phyloP scores from a whole-genome alignment of 192 early-diverging fungal species.

The Linnemannia elongata region DNA sequence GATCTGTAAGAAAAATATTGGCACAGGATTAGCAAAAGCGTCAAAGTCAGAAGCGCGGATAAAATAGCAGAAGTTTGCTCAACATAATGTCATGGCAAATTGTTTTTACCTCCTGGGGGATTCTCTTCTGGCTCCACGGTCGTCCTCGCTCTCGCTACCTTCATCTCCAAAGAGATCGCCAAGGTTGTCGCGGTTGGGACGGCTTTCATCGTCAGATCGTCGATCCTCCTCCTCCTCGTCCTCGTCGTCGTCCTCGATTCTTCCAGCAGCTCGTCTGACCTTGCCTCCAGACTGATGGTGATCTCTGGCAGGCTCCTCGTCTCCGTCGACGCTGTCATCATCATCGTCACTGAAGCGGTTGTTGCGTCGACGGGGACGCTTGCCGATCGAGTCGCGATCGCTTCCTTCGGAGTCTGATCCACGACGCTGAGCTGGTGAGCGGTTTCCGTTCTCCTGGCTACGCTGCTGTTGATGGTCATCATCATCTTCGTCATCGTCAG shows the following conservation, averaged over 20 bases:
- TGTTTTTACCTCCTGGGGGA: constrained; percentile 24
- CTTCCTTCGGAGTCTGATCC: constrained; percentile 28
- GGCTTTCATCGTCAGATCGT: constrained; percentile 7
- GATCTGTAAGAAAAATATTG: constrained; percentile 15
- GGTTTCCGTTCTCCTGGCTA: constrained; percentile 16
- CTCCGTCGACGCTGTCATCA: constrained; percentile 19
- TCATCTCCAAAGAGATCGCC: constrained; percentile 49
- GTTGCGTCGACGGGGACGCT: constrained; percentile 27
- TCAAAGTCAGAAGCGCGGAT: not conserved
- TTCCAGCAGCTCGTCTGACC: constrained; percentile 27
- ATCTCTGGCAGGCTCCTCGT: not conserved
- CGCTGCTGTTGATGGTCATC: constrained; percentile 11
- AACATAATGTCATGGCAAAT: not conserved
- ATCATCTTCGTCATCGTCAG: constrained; percentile 52
- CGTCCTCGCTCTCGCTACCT: constrained; percentile 39
- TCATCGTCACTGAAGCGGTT: constrained; percentile 50
- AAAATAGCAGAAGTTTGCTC: not conserved
- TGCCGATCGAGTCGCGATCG: constrained; percentile 17
- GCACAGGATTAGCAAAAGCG: not conserved
- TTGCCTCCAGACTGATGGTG: constrained; percentile 8
- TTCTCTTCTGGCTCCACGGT: constrained; percentile 1
- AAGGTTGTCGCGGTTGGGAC: constrained; percentile 1
- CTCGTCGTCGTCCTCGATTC: constrained; percentile 42
- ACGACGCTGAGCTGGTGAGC: not conserved
- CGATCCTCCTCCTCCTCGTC: constrained; percentile 23